Base-by-base conservation (phyloP, 306 rosid species). In the Pterocarpus santalinus region DNA sequence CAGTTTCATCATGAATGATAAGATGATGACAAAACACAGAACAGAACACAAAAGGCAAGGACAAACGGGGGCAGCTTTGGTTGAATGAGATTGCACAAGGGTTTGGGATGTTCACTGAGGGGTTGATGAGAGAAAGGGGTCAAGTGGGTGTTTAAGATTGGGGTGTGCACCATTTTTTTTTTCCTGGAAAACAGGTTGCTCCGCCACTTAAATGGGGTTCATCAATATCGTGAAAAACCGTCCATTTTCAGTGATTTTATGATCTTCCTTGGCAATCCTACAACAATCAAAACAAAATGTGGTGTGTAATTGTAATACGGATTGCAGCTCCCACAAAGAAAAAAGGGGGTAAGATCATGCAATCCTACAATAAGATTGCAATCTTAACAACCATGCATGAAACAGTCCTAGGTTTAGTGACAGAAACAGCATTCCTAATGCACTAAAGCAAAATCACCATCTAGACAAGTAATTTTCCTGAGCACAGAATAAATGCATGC, bases 401-500 rank as follows among this genome's bases (percentile, higher is more conserved):
- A 17, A 32, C 55, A 13, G 11, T 57, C 76, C 44, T 16, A 33
- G 14, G 60, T 69, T 76, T 51, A 33, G 46, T 36, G 63, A 82
- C 73, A 38, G 11, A 69, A 61, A 47, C 56, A 72, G 53, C 55
- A 47, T 63, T 63, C 49, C 51, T 12, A 57, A 66, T 65, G 33
- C 8, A 76, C 65, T 28, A 68, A 67, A 63, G 7, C 38, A 55
- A 76, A 75, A 67, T 36, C 30, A 49, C 41, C 22, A 67, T 77
- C 17, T 33, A 44, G 47, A 63, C 49, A 55, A 32, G 46, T 16
- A 36, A 77, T 17, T 65, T 33, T 65, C 76, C 62, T 3, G 0
- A 30, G 65, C 51, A 67, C 36, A 74, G 28, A 66, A 55, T 5
- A 65, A 66, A 62, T 71, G n/a, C 79, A 63, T 75, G 57, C 47